Conservation (phyloP, 2,329 filamentous ascomycete species). For the Fonsecaea multimorphosa region DNA sequence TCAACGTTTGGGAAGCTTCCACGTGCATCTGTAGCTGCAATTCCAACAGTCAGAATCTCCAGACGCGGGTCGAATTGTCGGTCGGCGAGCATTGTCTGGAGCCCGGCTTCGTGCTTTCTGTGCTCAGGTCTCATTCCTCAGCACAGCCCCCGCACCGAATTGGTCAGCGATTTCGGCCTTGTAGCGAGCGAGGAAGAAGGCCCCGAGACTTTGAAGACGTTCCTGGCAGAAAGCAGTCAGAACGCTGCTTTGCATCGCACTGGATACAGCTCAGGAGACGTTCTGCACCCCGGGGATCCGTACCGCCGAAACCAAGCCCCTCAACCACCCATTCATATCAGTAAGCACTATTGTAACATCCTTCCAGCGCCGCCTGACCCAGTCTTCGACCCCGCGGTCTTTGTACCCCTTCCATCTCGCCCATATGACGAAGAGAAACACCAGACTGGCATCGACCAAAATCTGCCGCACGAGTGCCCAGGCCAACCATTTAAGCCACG, state of each 20-base stretch:
- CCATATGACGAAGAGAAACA: constrained; percentile 50
- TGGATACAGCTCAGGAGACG: not conserved
- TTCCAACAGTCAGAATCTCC: not conserved
- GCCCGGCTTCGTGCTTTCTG: not conserved
- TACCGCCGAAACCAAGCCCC: constrained; percentile 14
- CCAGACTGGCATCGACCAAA: constrained; percentile 69
- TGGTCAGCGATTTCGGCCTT: constrained; percentile 1
- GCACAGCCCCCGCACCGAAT: constrained; percentile 2
- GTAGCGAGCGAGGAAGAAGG: constrained; percentile 6
- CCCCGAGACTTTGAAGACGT: not conserved
- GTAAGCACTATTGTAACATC: constrained; percentile 19
- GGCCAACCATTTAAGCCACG: constrained; percentile 73
- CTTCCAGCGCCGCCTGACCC: constrained; percentile 33
- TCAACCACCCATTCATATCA: constrained; percentile 24
- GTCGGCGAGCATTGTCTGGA: not conserved
- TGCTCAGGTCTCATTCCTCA: constrained; percentile 6
- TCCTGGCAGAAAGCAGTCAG: constrained; percentile 1
- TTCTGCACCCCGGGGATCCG: constrained; percentile 8
- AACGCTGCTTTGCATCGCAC: constrained; percentile 5
- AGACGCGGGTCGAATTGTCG: not conserved
- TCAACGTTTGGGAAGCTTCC: not conserved
- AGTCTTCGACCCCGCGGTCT: constrained; percentile 51
- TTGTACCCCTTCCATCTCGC: constrained; percentile 47
- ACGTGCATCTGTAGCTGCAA: not conserved
- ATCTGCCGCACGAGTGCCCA: constrained; percentile 76